Percentiles rank a stretch among this genome's conserved stretches.
phyloP scores from a whole-genome alignment of 1,139 yeast species.

The Insectozyma bohioensis region DNA sequence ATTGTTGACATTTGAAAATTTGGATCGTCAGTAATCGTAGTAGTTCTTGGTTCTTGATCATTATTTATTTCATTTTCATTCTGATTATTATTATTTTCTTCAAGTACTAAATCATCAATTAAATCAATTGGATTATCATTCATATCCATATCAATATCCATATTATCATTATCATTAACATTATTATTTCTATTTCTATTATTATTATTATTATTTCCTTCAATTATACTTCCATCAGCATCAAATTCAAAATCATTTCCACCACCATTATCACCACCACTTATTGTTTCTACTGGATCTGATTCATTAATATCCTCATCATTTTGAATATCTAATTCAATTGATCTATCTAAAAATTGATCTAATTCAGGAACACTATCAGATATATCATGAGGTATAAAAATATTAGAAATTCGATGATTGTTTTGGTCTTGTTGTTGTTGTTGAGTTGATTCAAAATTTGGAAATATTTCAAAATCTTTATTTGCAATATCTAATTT shows the following conservation, averaged over 20 bases:
- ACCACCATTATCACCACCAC: slow-evolving; percentile 5
- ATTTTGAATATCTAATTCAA: too few species aligned
- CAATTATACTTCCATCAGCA: too few species aligned
- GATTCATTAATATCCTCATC: background rate
- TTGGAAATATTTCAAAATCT: slow-evolving; percentile 1
- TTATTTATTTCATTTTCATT: slow-evolving; percentile 5
- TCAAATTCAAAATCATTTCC: slow-evolving; percentile 1
- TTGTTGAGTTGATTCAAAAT: background rate
- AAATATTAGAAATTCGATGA: background rate
- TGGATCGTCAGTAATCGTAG: slow-evolving; percentile 9
- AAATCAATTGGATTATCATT: slow-evolving; percentile 5
- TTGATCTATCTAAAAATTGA: too few species aligned
- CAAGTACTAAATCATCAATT: slow-evolving; percentile 12
- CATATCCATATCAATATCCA: background rate
- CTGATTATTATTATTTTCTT: slow-evolving; percentile 3
- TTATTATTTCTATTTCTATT: too few species aligned
- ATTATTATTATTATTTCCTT: too few species aligned
- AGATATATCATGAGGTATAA: background rate
- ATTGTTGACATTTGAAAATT: slow-evolving; percentile 9
- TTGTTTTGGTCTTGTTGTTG: background rate
- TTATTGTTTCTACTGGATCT: too few species aligned
- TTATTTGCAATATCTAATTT: background rate
- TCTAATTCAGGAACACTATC: background rate
- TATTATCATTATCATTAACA: background rate
- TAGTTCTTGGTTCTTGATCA: too few species aligned